phyloP scores from a whole-genome alignment of 805 yeast species.

The Candida peoriensis region DNA sequence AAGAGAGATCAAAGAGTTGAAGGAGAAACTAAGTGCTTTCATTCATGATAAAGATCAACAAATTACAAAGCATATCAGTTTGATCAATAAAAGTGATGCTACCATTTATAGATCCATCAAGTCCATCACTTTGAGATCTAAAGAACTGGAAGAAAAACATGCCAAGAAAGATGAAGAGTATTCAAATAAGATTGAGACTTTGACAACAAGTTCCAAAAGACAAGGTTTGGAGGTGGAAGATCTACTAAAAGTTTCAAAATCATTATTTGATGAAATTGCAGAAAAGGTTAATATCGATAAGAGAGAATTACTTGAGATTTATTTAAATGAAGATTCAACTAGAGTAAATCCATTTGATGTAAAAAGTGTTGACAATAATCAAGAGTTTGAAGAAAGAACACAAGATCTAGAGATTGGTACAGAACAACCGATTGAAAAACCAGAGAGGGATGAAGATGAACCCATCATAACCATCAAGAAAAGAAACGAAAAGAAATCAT shows the following conservation, averaged over 20 bases:
- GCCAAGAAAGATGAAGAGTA: slow-evolving; percentile 41
- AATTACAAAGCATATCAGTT: slow-evolving; percentile 31
- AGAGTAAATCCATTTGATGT: slow-evolving; percentile 10
- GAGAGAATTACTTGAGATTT: slow-evolving; percentile 15
- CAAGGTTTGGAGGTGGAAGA: slow-evolving; percentile 46
- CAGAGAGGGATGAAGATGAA: not conserved
- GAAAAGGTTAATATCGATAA: slow-evolving; percentile 27
- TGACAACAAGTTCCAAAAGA: slow-evolving; percentile 39
- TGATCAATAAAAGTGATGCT: slow-evolving; percentile 40
- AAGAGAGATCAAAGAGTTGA: slow-evolving; percentile 36
- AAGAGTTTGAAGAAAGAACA: not conserved
- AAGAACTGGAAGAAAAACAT: slow-evolving; percentile 45
- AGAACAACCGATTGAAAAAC: slow-evolving; percentile 1
- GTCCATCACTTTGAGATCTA: slow-evolving; percentile 40
- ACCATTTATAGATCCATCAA: slow-evolving; percentile 46
- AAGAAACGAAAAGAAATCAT: slow-evolving; percentile 8
- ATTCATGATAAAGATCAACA: slow-evolving; percentile 31
- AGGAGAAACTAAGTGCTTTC: slow-evolving; percentile 32
- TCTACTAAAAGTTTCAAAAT: slow-evolving; percentile 42
- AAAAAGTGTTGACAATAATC: slow-evolving; percentile 2
- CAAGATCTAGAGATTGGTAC: not conserved
- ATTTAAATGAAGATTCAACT: slow-evolving; percentile 23
- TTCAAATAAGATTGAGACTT: slow-evolving; percentile 35
- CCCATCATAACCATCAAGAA: slow-evolving; percentile 8
- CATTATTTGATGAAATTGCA: slow-evolving; percentile 36